Conservation (phyloP, 2,329 filamentous ascomycete species). For the Tothia fuscella region DNA sequence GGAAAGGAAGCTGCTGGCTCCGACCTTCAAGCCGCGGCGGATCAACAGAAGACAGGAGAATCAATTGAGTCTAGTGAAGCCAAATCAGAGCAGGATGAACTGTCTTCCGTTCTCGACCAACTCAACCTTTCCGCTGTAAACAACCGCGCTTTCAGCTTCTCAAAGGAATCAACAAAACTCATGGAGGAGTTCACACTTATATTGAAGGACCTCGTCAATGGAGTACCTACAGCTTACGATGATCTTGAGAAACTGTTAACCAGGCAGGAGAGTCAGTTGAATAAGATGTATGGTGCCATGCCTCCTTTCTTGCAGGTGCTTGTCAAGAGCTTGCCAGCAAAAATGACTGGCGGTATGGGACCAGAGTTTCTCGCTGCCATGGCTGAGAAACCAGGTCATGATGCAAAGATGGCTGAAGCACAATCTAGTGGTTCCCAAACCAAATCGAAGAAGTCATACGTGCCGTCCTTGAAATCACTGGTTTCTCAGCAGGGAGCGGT, state of each 20-base stretch:
- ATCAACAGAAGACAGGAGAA: slow-evolving; percentile 20
- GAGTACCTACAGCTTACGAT: slow-evolving; percentile 83
- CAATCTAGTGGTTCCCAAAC: slow-evolving; percentile 14
- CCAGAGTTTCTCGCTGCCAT: slow-evolving; percentile 75
- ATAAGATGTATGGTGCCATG: slow-evolving; percentile 53
- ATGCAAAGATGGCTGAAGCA: slow-evolving; percentile 29
- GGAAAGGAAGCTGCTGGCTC: slow-evolving; percentile 24
- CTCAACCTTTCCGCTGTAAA: slow-evolving; percentile 75
- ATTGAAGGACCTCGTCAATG: slow-evolving; percentile 83
- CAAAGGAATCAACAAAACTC: slow-evolving; percentile 71
- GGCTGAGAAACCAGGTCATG: slow-evolving; percentile 49
- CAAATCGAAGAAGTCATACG: slow-evolving; percentile 51
- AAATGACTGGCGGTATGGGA: slow-evolving; percentile 61
- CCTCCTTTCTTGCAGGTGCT: slow-evolving; percentile 75
- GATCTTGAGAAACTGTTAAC: slow-evolving; percentile 65
- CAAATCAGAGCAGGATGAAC: slow-evolving; percentile 55
- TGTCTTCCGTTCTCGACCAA: slow-evolving; percentile 67
- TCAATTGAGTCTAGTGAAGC: slow-evolving; percentile 19
- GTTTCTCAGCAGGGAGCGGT: slow-evolving; percentile 80
- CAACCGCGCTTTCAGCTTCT: slow-evolving; percentile 74
- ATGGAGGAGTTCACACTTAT: slow-evolving; percentile 77
- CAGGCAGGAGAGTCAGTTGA: slow-evolving; percentile 50
- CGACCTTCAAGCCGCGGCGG: slow-evolving; percentile 22
- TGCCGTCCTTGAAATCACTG: slow-evolving; percentile 64
- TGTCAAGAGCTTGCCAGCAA: slow-evolving; percentile 71